Percentiles rank a stretch among this genome's conserved stretches.
phyloP scores from a whole-genome alignment of 371 early-diverging fungal genomes.

The Choanephora cucurbitarum region DNA sequence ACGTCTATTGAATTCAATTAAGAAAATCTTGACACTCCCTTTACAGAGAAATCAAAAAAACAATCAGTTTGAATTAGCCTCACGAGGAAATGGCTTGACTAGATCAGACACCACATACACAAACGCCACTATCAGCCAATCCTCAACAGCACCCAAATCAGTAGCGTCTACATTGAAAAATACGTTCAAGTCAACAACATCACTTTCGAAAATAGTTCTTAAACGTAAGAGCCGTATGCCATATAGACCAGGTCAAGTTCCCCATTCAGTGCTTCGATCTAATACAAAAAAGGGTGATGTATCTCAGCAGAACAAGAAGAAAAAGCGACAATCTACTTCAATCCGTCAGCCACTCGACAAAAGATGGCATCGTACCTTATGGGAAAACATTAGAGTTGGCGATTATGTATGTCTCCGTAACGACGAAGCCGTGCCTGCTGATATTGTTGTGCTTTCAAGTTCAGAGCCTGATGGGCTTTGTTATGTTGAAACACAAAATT shows the following conservation, averaged over 20 bases:
- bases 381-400: conserved; percentile 91
- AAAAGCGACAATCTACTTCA: conserved; percentile 16
- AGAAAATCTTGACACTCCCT: not conserved
- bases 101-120: conserved; percentile 9
- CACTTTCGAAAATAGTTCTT: conserved; percentile 30
- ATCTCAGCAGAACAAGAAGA: conserved; percentile 9
- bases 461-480: conserved; percentile 68
- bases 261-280: conserved; percentile 46
- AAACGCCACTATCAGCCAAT: conserved; percentile 4
- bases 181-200: conserved; percentile 26
- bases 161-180: conserved; percentile 16
- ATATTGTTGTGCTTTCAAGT: conserved; percentile 69
- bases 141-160: conserved; percentile 7
- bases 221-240: conserved; percentile 32
- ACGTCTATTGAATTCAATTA: conserved; percentile 4
- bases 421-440: conserved; percentile 92
- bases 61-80: conserved; percentile 13
- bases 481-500: conserved; percentile 83
- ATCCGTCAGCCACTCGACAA: conserved; percentile 34
- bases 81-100: conserved; percentile 6
- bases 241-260: conserved; percentile 54
- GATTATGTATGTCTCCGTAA: conserved; percentile 87
- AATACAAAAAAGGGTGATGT: conserved; percentile 13
- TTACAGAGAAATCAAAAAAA: conserved; percentile 3
- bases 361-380: conserved; percentile 59